Conservation (phyloP, 495 filamentous ascomycete species). For the Sabuloglossum arenarium region DNA sequence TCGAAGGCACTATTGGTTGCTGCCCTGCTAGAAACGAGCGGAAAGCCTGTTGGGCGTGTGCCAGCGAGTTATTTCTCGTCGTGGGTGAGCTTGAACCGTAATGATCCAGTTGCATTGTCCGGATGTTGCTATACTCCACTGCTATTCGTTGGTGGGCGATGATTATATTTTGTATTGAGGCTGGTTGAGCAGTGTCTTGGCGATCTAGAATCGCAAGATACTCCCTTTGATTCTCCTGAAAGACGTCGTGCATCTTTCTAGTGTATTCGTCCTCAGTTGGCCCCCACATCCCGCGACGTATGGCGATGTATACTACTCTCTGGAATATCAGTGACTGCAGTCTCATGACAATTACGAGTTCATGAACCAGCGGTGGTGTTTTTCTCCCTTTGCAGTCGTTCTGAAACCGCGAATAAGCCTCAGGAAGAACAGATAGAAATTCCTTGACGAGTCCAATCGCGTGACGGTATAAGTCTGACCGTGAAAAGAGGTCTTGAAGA, state of each 20-base stretch:
- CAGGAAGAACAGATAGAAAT: conserved; percentile 20
- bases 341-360: conserved; percentile 28
- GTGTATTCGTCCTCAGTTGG: conserved; percentile 11
- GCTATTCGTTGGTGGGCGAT: neutral
- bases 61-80: neutral
- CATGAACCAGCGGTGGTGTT: conserved; percentile 40
- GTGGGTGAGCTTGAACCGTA: neutral
- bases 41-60: neutral
- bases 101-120: neutral
- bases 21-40: neutral
- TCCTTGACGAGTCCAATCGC: conserved; percentile 8
- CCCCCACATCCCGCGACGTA: conserved; percentile 18
- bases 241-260: conserved; percentile 8
- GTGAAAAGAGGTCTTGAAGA: neutral
- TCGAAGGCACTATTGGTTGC: neutral
- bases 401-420: conserved; percentile 14
- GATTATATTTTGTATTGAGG: neutral
- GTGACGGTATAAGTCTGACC: conserved; percentile 1
- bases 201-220: conserved; percentile 1
- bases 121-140: neutral
- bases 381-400: conserved; percentile 16
- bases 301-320: conserved; percentile 35
- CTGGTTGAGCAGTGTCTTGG: neutral
- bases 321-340: conserved; percentile 35
- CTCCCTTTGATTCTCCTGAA: conserved; percentile 8